phyloP scores from a whole-genome alignment of 1,284 basidiomycete species.

The Coriolopsis trogii region DNA sequence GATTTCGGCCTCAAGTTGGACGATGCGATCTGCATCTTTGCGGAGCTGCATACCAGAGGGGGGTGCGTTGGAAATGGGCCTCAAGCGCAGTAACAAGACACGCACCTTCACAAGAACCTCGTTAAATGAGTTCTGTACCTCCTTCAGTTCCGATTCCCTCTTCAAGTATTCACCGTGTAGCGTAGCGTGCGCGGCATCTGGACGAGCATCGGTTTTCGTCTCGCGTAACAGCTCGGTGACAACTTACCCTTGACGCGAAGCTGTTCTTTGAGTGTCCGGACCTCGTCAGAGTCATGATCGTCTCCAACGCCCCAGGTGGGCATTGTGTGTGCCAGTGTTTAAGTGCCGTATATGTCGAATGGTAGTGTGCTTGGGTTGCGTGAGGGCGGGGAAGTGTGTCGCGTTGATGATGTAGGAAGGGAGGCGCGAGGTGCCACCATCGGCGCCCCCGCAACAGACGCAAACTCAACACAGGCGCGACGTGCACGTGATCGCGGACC shows the following conservation, averaged over 20 bases:
- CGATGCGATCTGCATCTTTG: constrained; percentile 56
- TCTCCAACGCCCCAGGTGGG: constrained; percentile 60
- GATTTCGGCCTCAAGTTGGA: constrained; percentile 57
- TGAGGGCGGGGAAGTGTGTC: too few relatives aligned
- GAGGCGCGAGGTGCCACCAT: constrained; percentile 8
- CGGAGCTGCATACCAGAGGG: constrained; percentile 50
- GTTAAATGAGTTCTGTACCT: constrained; percentile 52
- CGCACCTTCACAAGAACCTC: constrained; percentile 65
- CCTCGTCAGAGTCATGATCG: constrained; percentile 63
- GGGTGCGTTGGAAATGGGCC: not conserved
- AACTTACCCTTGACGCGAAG: constrained; percentile 61
- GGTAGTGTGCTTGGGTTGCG: not conserved
- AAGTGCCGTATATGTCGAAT: not conserved
- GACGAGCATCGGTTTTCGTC: not conserved
- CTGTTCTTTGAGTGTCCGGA: constrained; percentile 58
- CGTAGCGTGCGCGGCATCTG: constrained; percentile 48
- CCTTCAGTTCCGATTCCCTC: constrained; percentile 55
- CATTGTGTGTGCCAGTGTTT: constrained; percentile 39
- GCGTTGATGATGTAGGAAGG: constrained; percentile 8
- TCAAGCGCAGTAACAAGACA: too few relatives aligned
- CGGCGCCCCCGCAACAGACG: constrained; percentile 12
- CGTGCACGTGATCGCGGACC: constrained; percentile 19
- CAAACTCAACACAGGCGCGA: constrained; percentile 21
- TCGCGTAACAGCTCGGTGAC: not conserved
- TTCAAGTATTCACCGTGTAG: constrained; percentile 58